Evolutionary conservation across 108 stramenopile species (phyloP).

Genomic region (Mediolabrus comicus): DNA sequence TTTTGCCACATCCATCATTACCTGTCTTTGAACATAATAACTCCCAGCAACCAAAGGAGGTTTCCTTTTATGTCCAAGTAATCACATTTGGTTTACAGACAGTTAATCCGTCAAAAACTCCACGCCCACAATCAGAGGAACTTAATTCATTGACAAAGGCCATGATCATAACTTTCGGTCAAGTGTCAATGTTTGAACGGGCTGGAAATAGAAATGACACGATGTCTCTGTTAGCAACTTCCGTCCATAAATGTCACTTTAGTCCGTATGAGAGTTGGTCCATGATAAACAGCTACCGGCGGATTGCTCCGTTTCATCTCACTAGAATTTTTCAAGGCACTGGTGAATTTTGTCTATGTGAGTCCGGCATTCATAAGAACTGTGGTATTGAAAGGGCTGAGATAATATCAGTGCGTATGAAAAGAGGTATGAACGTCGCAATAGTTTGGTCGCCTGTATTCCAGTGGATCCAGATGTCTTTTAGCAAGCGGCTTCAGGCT

Average conservation of each 20-base stretch:
- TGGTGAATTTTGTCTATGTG: conserved; percentile 26
- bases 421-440: conserved; percentile 7
- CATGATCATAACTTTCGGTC: conserved; percentile 4
- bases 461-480: conserved; percentile 38
- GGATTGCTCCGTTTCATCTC: not conserved
- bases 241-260: conserved; percentile 23
- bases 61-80: conserved; percentile 19
- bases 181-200: conserved; percentile 26
- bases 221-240: conserved; percentile 15
- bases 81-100: conserved; percentile 1
- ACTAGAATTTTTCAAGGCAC: conserved; percentile 19
- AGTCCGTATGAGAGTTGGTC: conserved; percentile 17
- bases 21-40: conserved; percentile 12
- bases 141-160: conserved; percentile 18
- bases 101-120: not conserved
- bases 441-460: conserved; percentile 38
- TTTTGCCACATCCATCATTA: conserved; percentile 31
- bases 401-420: conserved; percentile 24
- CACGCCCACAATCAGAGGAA: not conserved
- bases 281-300: conserved; percentile 18
- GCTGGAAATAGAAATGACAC: not conserved
- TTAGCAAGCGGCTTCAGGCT: conserved; percentile 25
- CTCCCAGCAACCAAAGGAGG: not conserved
- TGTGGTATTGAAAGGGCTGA: conserved; percentile 11
- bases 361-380: not conserved